These are phyloP conservation scores for Citrus cavaleriei DNA, from an alignment of 345 rosid genomes.

Conservation along the genomic window DNA sequence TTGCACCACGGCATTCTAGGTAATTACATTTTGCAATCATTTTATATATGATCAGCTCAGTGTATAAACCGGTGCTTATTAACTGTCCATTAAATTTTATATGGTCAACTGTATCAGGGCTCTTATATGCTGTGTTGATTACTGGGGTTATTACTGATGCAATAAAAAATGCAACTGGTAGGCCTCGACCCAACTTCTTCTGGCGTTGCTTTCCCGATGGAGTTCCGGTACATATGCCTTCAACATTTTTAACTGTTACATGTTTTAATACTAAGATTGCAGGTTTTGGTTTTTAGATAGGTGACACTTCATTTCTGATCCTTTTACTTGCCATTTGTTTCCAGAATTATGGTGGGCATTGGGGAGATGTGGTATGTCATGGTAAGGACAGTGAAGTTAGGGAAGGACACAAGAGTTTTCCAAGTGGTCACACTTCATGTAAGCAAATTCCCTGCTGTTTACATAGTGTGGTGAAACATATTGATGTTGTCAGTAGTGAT, in stretches of 20 bases:
- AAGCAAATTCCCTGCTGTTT: slow-evolving; percentile 9
- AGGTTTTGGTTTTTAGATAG: not conserved
- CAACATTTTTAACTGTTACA: not conserved
- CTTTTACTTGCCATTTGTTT: not conserved
- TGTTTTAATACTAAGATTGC: not conserved
- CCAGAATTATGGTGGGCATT: slow-evolving; percentile 43
- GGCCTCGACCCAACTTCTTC: slow-evolving; percentile 91
- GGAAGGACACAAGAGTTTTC: slow-evolving; percentile 91
- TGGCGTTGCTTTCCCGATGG: slow-evolving; percentile 99
- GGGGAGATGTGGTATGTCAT: slow-evolving; percentile 73
- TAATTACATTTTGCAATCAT: slow-evolving; percentile 5
- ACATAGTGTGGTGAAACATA: not conserved
- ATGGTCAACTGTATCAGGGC: slow-evolving; percentile 27
- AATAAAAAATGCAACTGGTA: slow-evolving; percentile 66
- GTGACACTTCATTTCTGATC: not conserved
- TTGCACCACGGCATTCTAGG: slow-evolving; percentile 80
- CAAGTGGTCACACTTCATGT: slow-evolving; percentile 88
- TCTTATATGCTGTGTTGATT: slow-evolving; percentile 62
- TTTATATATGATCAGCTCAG: not conserved
- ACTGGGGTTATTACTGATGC: slow-evolving; percentile 78
- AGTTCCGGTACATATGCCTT: slow-evolving; percentile 36
- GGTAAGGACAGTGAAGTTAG: slow-evolving; percentile 49
- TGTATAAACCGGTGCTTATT: not conserved
- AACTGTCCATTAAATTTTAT: not conserved
- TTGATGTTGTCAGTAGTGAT: no score